Evolutionary conservation across 495 filamentous ascomycete genomes (phyloP).

Genomic region (Xylaria telfairii): DNA sequence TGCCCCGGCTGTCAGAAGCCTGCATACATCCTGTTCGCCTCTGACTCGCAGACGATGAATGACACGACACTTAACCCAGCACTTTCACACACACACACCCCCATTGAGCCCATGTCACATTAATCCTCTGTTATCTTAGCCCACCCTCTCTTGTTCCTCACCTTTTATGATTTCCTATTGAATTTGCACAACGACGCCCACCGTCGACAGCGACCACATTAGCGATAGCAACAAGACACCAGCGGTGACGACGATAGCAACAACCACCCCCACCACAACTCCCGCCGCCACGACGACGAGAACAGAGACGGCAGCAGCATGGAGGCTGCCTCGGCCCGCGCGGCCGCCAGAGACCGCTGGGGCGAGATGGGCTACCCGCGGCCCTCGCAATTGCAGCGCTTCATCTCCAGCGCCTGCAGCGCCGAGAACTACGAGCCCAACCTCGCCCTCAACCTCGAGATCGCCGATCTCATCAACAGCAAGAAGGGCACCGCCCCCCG

Average conservation of each 20-base stretch:
- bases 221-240: neutral
- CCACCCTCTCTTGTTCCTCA: neutral
- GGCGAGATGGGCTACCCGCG: slow-evolving; percentile 78
- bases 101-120: neutral
- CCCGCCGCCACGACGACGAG: neutral
- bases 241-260: neutral
- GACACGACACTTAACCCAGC: neutral
- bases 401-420: slow-evolving; percentile 94
- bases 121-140: neutral
- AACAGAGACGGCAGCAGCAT: slow-evolving; percentile 44
- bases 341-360: slow-evolving; percentile 95
- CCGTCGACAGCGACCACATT: neutral
- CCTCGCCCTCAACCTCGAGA: slow-evolving; percentile 94
- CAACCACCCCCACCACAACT: neutral
- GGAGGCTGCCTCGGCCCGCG: slow-evolving; percentile 95
- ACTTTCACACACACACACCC: neutral
- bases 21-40: neutral
- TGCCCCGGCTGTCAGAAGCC: neutral
- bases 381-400: slow-evolving; percentile 86
- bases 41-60: neutral
- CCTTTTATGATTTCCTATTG: neutral
- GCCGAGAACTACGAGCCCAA: slow-evolving; percentile 97
- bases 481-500: slow-evolving; percentile 98
- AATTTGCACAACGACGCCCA: neutral
- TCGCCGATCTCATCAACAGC: slow-evolving; percentile 92